Evolutionary conservation across 2,329 filamentous ascomycete genomes (phyloP).

Genomic region (Trichothecium roseum): DNA sequence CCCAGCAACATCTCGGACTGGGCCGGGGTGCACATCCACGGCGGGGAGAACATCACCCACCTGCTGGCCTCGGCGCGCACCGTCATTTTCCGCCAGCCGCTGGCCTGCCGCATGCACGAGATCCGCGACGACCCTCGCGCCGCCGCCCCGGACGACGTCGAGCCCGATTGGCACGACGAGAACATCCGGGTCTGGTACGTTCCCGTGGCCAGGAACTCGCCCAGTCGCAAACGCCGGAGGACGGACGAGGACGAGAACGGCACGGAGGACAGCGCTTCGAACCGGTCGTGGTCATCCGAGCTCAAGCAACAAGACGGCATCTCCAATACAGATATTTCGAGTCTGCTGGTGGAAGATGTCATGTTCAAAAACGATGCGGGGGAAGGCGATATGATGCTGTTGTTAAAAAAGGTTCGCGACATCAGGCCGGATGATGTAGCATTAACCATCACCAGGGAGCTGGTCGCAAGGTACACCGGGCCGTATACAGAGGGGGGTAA

Average conservation of each 20-base stretch:
- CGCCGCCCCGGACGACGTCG: slow-evolving; percentile 13
- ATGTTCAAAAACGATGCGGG: slow-evolving; percentile 23
- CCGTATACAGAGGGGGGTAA: too few species aligned
- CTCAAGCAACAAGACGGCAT: slow-evolving; percentile 5
- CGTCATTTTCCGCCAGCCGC: slow-evolving; percentile 77
- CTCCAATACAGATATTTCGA: slow-evolving; percentile 20
- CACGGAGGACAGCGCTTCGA: slow-evolving; percentile 2
- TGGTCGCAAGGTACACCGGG: too few species aligned
- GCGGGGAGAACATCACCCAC: slow-evolving; percentile 70
- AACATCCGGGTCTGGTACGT: slow-evolving; percentile 81
- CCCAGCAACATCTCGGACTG: slow-evolving; percentile 12
- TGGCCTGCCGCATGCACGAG: slow-evolving; percentile 65
- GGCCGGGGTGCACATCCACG: slow-evolving; percentile 56
- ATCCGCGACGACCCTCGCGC: slow-evolving; percentile 35
- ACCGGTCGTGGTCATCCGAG: neutral
- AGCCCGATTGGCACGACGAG: slow-evolving; percentile 65
- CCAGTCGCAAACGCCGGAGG: slow-evolving; percentile 22
- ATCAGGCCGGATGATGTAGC: slow-evolving; percentile 5
- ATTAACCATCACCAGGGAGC: neutral
- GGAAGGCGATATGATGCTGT: slow-evolving; percentile 6
- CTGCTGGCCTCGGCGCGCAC: slow-evolving; percentile 70
- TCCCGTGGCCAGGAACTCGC: slow-evolving; percentile 26
- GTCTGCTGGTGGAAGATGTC: slow-evolving; percentile 18
- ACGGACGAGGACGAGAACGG: slow-evolving; percentile 11
- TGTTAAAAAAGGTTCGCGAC: slow-evolving; percentile 4